phyloP scores from a whole-genome alignment of 371 early-diverging fungal species.

The Actinomortierella wolfii region DNA sequence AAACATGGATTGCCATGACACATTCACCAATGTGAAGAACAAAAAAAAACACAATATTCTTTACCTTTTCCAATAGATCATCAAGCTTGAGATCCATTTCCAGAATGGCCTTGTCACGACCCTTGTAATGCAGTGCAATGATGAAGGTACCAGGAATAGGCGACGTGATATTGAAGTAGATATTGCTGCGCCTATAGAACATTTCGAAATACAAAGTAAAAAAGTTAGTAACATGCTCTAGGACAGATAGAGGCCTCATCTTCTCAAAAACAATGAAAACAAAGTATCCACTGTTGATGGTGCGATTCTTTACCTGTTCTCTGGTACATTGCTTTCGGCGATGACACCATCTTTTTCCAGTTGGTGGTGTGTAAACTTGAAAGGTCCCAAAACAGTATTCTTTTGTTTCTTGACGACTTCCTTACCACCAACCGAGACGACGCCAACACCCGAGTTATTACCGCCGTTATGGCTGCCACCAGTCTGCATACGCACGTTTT shows the following conservation, averaged over 20 bases:
- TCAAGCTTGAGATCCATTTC: slow-evolving; percentile 96
- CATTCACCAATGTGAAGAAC: slow-evolving; percentile 2
- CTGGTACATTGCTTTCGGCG: slow-evolving; percentile 89
- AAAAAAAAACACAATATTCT: not conserved
- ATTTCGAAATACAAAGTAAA: slow-evolving; percentile 9
- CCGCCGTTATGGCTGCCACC: slow-evolving; percentile 54
- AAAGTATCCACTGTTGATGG: too few species aligned
- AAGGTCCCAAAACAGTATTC: slow-evolving; percentile 62
- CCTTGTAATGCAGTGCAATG: slow-evolving; percentile 89
- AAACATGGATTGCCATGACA: slow-evolving; percentile 9
- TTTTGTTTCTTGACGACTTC: slow-evolving; percentile 53
- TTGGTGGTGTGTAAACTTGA: slow-evolving; percentile 82
- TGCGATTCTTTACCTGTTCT: slow-evolving; percentile 66
- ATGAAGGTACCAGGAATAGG: slow-evolving; percentile 90
- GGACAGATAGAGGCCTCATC: not conserved
- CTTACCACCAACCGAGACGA: slow-evolving; percentile 53
- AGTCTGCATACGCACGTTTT: slow-evolving; percentile 90
- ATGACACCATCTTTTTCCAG: slow-evolving; percentile 94
- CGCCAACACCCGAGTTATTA: slow-evolving; percentile 45
- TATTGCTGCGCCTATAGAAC: slow-evolving; percentile 73
- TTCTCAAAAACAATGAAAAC: not conserved
- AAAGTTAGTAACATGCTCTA: not conserved
- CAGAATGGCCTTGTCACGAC: slow-evolving; percentile 90
- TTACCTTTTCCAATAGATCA: slow-evolving; percentile 89
- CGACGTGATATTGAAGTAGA: slow-evolving; percentile 86